Conservation (phyloP, 2,329 filamentous ascomycete genomes). For the Colletotrichum spinosum region DNA sequence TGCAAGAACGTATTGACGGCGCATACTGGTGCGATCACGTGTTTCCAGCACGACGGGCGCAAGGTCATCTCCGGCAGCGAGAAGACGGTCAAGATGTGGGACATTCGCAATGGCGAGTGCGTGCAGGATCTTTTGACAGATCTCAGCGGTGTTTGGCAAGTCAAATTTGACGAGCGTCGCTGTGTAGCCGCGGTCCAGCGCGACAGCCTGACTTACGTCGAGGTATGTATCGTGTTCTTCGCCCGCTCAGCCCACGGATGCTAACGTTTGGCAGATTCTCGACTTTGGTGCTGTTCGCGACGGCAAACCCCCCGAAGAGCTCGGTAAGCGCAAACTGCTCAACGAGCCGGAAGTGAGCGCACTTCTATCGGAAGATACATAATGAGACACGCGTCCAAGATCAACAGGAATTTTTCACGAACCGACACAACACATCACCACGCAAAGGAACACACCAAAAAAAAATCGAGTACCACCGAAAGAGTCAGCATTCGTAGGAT, state of each 20-base stretch:
- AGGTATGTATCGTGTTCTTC: slow-evolving; percentile 69
- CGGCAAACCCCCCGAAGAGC: slow-evolving; percentile 79
- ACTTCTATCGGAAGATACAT: slow-evolving; percentile 58
- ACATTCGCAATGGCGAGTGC: slow-evolving; percentile 91
- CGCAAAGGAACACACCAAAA: not conserved
- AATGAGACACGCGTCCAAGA: slow-evolving; percentile 9
- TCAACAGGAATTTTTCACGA: slow-evolving; percentile 30
- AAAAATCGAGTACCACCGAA: slow-evolving; percentile 30
- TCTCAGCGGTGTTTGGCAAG: slow-evolving; percentile 97
- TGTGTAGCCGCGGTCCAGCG: slow-evolving; percentile 97
- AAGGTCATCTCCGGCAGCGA: slow-evolving; percentile 98
- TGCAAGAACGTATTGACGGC: slow-evolving; percentile 92
- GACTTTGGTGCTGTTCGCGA: slow-evolving; percentile 96
- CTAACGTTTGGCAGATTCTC: slow-evolving; percentile 74
- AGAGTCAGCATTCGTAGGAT: slow-evolving; percentile 26
- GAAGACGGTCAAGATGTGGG: slow-evolving; percentile 98
- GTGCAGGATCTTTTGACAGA: slow-evolving; percentile 93
- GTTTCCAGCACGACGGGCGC: slow-evolving; percentile 96
- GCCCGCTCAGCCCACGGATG: not conserved
- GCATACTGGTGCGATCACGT: slow-evolving; percentile 97
- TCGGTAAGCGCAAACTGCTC: slow-evolving; percentile 81
- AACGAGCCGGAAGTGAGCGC: slow-evolving; percentile 67
- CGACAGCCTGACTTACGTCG: slow-evolving; percentile 92
- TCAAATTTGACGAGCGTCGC: slow-evolving; percentile 94
- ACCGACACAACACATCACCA: slow-evolving; percentile 29